Percentiles rank a stretch among this genome's conserved stretches.
These are phyloP conservation scores for Chytriomyces hyalinus DNA, from an alignment of 192 early-diverging fungal species.

Conservation along the genomic window DNA sequence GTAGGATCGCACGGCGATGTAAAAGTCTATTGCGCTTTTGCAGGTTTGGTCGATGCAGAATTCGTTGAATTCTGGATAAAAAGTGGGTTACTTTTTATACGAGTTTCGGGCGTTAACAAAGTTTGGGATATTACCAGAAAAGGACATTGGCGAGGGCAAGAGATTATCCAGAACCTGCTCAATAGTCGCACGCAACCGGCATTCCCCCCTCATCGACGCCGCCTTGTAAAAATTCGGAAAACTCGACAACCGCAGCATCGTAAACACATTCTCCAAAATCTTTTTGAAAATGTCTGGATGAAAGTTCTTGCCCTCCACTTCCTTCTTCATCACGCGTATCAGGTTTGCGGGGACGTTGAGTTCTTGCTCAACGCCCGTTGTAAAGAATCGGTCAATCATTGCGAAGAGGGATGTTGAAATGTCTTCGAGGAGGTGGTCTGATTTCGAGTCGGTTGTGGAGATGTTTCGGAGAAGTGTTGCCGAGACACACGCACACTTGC, in stretches of 20 bases:
- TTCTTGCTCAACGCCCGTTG: conserved; percentile 13
- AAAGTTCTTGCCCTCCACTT: conserved; percentile 29
- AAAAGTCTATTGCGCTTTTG: too few species aligned
- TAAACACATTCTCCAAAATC: conserved; percentile 34
- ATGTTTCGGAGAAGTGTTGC: not conserved
- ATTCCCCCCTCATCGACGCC: not conserved
- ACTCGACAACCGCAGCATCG: conserved; percentile 33
- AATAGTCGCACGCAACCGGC: not conserved
- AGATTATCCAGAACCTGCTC: conserved; percentile 11
- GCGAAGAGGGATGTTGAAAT: not conserved
- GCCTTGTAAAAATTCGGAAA: conserved; percentile 43
- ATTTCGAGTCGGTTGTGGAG: not conserved
- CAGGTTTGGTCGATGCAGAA: too few species aligned
- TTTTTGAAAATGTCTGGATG: conserved; percentile 41
- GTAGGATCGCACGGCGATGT: too few species aligned
- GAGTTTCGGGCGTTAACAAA: not conserved
- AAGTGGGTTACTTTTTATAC: too few species aligned
- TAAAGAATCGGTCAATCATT: conserved; percentile 23
- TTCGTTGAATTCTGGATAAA: too few species aligned
- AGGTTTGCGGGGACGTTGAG: conserved; percentile 37
- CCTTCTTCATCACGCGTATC: conserved; percentile 1
- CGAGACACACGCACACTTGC: not conserved
- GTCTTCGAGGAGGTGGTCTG: not conserved
- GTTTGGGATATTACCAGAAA: not conserved
- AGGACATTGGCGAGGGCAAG: conserved; percentile 15